Conservation (phyloP, 129 eudicot species). For the Artemisia annua region DNA sequence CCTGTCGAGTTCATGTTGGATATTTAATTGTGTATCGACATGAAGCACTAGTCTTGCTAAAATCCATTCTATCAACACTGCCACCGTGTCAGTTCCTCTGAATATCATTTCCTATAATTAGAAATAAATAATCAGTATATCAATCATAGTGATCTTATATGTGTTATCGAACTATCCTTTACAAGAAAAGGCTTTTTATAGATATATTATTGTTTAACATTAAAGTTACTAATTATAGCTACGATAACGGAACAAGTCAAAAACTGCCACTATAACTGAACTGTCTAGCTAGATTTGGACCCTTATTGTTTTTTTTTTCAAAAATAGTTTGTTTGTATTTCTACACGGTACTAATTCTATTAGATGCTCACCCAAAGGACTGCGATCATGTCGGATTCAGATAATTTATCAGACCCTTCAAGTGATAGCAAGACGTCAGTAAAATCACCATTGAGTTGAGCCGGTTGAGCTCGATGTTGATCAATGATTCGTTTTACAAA, state of each 20-base stretch:
- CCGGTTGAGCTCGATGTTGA: slow-evolving; percentile 45
- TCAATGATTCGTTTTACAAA: slow-evolving; percentile 66
- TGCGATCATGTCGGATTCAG: slow-evolving; percentile 88
- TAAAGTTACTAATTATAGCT: neutral
- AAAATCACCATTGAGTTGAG: slow-evolving; percentile 43
- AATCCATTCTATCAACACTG: slow-evolving; percentile 89
- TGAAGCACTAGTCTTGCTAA: slow-evolving; percentile 80
- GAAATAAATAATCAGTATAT: no score
- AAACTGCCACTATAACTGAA: neutral
- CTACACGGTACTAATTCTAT: neutral
- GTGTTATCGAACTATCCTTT: neutral
- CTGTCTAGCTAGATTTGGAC: neutral
- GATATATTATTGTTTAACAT: neutral
- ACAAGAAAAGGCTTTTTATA: slow-evolving; percentile 21
- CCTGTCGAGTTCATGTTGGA: slow-evolving; percentile 69
- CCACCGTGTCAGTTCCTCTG: slow-evolving; percentile 91
- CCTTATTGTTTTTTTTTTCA: neutral
- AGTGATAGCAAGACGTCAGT: slow-evolving; percentile 82
- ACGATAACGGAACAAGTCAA: neutral
- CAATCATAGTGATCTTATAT: neutral
- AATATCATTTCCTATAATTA: slow-evolving; percentile 82
- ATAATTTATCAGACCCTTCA: slow-evolving; percentile 55
- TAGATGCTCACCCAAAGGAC: slow-evolving; percentile 76
- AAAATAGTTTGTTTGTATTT: neutral
- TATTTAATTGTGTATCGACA: slow-evolving; percentile 62